Evolutionary conservation across 1,139 yeast species (phyloP).

Genomic region (Groenewaldozyma sp.): DNA sequence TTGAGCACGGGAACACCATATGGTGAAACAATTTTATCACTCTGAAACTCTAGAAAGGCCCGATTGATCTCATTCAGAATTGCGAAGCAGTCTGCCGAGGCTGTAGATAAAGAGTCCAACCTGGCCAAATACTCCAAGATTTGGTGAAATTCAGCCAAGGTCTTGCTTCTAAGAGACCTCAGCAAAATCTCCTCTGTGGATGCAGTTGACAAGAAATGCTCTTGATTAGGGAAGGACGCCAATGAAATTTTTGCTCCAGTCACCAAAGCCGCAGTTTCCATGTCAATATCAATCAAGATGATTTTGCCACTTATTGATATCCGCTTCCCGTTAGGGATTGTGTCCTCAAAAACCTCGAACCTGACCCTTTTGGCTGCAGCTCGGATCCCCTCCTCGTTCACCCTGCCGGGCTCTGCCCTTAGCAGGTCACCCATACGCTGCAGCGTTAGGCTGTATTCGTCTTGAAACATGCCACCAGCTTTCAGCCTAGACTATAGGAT

Average conservation of each 20-base stretch:
- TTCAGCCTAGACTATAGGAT: not conserved
- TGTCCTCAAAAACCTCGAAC: conserved; percentile 30
- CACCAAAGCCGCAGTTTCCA: conserved; percentile 1
- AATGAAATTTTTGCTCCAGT: conserved; percentile 24
- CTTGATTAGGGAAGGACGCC: conserved; percentile 23
- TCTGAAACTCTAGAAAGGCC: conserved; percentile 18
- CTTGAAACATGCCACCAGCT: too few relatives aligned
- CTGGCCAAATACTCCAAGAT: conserved; percentile 26
- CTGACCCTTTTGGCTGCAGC: conserved; percentile 22
- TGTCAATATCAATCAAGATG: conserved; percentile 26
- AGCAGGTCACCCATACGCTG: conserved; percentile 22
- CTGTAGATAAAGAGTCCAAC: conserved; percentile 26
- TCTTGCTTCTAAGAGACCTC: conserved; percentile 20
- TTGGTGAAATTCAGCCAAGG: conserved; percentile 25
- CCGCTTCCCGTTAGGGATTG: conserved; percentile 20
- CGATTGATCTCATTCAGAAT: conserved; percentile 26
- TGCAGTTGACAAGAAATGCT: conserved; percentile 20
- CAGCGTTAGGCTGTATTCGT: conserved; percentile 16
- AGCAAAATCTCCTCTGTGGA: conserved; percentile 22
- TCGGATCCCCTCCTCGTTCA: conserved; percentile 26
- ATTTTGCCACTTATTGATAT: conserved; percentile 30
- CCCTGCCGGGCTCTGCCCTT: conserved; percentile 26
- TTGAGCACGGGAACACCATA: conserved; percentile 28
- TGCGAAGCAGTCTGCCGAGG: conserved; percentile 27
- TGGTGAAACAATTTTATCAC: conserved; percentile 7